Evolutionary conservation across 2,329 filamentous ascomycete genomes (phyloP).

Genomic region (Didymella keratinophila): DNA sequence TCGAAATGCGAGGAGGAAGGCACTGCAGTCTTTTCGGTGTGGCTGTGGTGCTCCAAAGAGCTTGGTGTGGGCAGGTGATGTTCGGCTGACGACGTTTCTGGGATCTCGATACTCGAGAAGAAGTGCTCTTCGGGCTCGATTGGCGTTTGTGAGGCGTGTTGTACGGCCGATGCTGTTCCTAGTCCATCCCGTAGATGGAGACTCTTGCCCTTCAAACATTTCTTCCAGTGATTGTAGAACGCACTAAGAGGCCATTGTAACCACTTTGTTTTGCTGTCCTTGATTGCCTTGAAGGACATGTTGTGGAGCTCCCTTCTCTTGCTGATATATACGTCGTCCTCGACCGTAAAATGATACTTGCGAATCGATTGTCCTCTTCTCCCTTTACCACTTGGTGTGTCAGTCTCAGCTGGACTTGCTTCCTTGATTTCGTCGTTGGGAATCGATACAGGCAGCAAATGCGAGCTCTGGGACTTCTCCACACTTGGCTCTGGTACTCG

Average conservation of each 20-base stretch:
- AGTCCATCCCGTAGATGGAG: slow-evolving; percentile 12
- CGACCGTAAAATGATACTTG: slow-evolving; percentile 39
- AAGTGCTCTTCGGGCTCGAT: slow-evolving; percentile 10
- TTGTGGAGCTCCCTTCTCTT: slow-evolving; percentile 38
- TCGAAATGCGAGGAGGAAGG: slow-evolving; percentile 34
- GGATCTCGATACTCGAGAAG: slow-evolving; percentile 15
- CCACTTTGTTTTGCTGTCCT: slow-evolving; percentile 32
- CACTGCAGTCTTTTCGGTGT: neutral
- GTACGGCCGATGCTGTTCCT: neutral
- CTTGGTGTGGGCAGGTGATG: slow-evolving; percentile 43
- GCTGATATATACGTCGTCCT: slow-evolving; percentile 50
- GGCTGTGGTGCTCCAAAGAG: slow-evolving; percentile 30
- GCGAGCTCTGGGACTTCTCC: neutral
- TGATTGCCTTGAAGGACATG: slow-evolving; percentile 36
- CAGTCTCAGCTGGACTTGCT: neutral
- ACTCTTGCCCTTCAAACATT: slow-evolving; percentile 21
- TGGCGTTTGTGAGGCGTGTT: neutral
- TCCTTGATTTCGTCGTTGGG: neutral
- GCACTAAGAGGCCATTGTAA: slow-evolving; percentile 24
- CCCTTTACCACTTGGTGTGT: too few species aligned
- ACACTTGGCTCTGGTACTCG: neutral
- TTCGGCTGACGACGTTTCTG: slow-evolving; percentile 11
- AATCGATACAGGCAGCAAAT: neutral
- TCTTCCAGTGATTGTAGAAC: slow-evolving; percentile 29
- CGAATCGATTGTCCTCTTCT: neutral